A percentile compares a stretch with the other conserved stretches of the same genome.
Conservation (phyloP, 176 grass and related monocot species). For the Musa troglodytarum region DNA sequence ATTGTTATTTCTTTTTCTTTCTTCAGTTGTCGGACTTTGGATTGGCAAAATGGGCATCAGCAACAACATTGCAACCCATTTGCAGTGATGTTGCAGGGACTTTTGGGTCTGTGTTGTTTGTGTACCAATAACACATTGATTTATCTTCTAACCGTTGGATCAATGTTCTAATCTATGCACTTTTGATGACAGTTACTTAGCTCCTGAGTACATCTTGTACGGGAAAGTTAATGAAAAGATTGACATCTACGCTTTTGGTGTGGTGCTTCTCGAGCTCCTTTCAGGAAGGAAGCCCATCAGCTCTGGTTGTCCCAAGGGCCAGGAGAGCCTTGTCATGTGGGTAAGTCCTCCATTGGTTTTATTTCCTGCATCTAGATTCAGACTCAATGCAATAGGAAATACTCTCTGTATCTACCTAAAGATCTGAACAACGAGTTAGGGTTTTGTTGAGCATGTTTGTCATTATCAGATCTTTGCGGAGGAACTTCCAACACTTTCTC, state of each 20-base stretch:
- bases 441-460: neutral
- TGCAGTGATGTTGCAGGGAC: conserved; percentile 89
- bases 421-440: neutral
- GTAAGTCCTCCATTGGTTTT: conserved; percentile 32
- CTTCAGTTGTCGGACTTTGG: conserved; percentile 96
- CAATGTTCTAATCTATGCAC: conserved; percentile 21
- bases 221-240: conserved; percentile 89
- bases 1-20: neutral
- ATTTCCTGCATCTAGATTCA: conserved; percentile 5
- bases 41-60: conserved; percentile 69
- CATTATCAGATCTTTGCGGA: neutral
- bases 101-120: conserved; percentile 60
- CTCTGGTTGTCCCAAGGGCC: conserved; percentile 49
- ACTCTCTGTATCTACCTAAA: neutral
- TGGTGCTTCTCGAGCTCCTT: conserved; percentile 84
- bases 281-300: conserved; percentile 88
- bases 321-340: conserved; percentile 86
- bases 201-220: conserved; percentile 80
- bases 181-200: conserved; percentile 63
- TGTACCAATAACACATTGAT: neutral
- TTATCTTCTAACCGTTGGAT: conserved; percentile 16
- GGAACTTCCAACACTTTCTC: neutral
- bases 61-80: conserved; percentile 52
- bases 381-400: neutral
- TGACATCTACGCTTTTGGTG: conserved; percentile 91